Evolutionary conservation across 305 asterid species (phyloP), one percentile per base, ranked within the genome.

Genomic region (Petunia hybrid): DNA sequence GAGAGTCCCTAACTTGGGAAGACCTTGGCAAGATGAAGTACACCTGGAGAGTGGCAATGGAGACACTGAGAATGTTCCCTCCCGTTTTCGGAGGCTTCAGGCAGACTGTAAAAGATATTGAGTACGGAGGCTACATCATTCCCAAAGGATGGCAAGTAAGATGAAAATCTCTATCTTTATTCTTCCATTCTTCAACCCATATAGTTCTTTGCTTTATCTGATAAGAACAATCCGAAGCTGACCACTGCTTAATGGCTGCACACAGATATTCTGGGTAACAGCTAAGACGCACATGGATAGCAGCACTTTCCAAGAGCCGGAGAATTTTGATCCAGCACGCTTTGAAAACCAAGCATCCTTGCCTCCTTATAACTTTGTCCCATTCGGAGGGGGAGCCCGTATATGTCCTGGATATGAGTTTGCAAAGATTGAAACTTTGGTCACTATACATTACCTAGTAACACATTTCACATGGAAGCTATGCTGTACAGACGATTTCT

Each of bases 121-220:
- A 92, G 84, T 89, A 83, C 56, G 86, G 87, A 35, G 95, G 96
- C 67, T 90, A 89, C 90, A 59, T 85, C 74, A 91, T 92, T 63
- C 98, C 98, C 0, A 89, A 89, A 83, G 97, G 97, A 84, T 92
- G 98, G 95, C 94, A 93, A 82, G 94, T 92, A 91, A 88, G 90
- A 82, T 4, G 10, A 63, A 67, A 46, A 41, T 59, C 57, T 16
- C 63, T 13, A 48, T 16, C 31, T 48, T 35, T 46, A 14, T 46
- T 64, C 35, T 42, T 65, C 53, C 78, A 13, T 53, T 74, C 48
- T 36, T 51, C 45, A 51, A 53, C 5, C 63, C 5, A 63, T 51
- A 10, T 70, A 22, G 60, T 4, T 8, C 60, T 71, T 42, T 0
- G 5, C 10, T 14, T 7, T 38, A 36, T 74, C 78, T 53, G 31